Conservation (phyloP, 129 eudicot species). For the Tagetes erecta region DNA sequence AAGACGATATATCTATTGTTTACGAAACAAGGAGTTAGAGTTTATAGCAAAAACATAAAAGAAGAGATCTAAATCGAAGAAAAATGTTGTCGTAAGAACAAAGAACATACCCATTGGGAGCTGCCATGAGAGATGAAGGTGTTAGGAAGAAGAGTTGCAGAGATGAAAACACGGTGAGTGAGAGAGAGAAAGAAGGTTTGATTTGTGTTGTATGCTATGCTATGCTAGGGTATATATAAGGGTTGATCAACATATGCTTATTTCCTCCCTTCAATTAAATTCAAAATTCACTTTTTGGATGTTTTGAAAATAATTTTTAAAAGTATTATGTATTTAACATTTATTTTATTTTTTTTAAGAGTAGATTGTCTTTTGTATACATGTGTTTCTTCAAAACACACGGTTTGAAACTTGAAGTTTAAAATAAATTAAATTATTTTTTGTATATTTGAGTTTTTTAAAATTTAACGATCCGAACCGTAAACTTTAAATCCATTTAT, state of each 20-base stretch:
- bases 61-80: not conserved
- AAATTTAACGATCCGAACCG: too few species aligned
- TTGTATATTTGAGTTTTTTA: too few species aligned
- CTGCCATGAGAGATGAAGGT: slow-evolving; percentile 25
- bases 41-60: slow-evolving; percentile 2
- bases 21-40: slow-evolving; percentile 20
- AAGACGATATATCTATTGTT: not conserved
- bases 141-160: not conserved
- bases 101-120: slow-evolving; percentile 37
- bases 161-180: not conserved
- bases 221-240: not conserved
- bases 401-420: too few species aligned
- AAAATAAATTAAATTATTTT: too few species aligned
- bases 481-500: too few species aligned
- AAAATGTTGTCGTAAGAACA: not conserved
- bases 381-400: too few species aligned
- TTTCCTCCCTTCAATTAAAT: not conserved
- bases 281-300: not conserved
- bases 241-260: not conserved
- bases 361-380: too few species aligned
- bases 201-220: too few species aligned
- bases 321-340: too few species aligned
- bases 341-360: too few species aligned
- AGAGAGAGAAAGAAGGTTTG: not conserved
- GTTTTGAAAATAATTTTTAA: not conserved